Evolutionary conservation across 2,329 filamentous ascomycete genomes (phyloP), one percentile per base, ranked within the genome.

Genomic region (Simplicillium aogashimaense): DNA sequence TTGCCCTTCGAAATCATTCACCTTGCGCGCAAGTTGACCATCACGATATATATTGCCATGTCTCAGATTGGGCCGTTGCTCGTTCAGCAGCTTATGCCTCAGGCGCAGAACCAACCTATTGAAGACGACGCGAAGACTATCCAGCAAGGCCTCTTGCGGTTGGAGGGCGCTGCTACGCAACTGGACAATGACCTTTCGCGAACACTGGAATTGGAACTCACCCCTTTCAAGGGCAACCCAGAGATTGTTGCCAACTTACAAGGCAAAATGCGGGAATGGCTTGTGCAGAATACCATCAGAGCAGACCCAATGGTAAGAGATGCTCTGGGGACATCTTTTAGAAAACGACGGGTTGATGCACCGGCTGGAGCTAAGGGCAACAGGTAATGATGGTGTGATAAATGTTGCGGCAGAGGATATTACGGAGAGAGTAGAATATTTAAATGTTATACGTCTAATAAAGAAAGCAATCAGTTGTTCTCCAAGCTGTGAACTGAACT

Each of bases 1-100:
- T 72, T 97, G 4, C 90, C 89, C 3, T 98, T 92, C 56, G 89
- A 98, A 63, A 68, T 84, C 49, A 73, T 95, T 42, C 65, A 72
- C 12, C 74, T 97, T 7, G 76, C 83, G 6, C 79, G 89, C 44
- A 86, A 86, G 56, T 65, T 86, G 16, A 78, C 80, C 13, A 66
- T 97, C 38, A 89, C 87, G 2, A 62, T 86, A 18, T 89, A 86
- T 60, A 86, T 94, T 47, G 89, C 86, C 38, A 76, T 94, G 43
- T 81, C 81, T 6, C 87, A 94, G 60, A 73, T 94, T 38, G 82
- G 83, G 0, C 86, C 86, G 3, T 64, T 87, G 4, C 61, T 86
- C 11, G 61, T 62, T 54, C 47, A 53, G 15, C 52, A 47, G 15
- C 39, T 42, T 13, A 45, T 43, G 29, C 52, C 49, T 7, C 42